Conservation (phyloP, 2,329 filamentous ascomycete species). For the Clarireedia sp. region DNA sequence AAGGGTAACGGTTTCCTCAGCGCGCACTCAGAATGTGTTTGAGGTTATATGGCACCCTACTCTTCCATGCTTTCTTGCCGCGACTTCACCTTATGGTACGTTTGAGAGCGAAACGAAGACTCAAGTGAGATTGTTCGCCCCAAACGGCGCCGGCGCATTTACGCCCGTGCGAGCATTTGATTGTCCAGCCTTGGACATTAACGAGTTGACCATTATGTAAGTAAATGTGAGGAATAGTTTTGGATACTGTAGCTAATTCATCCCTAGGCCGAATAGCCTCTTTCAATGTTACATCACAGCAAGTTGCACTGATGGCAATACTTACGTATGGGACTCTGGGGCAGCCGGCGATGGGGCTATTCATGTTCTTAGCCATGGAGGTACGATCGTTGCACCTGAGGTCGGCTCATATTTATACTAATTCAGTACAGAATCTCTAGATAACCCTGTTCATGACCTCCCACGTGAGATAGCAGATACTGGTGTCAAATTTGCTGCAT, state of each 20-base stretch:
- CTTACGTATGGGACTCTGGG: conserved; percentile 55
- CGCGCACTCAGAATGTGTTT: conserved; percentile 52
- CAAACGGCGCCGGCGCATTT: conserved; percentile 32
- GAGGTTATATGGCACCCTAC: conserved; percentile 57
- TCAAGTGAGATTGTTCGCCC: conserved; percentile 47
- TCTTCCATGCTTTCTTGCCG: conserved; percentile 45
- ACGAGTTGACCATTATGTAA: conserved; percentile 50
- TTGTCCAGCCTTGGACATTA: conserved; percentile 53
- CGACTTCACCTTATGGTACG: conserved; percentile 44
- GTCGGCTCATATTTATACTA: neutral
- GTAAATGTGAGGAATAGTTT: conserved; percentile 4
- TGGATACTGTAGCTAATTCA: conserved; percentile 19
- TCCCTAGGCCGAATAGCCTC: conserved; percentile 41
- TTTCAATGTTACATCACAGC: conserved; percentile 48
- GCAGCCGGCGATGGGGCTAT: conserved; percentile 45
- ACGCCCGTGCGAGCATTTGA: conserved; percentile 47
- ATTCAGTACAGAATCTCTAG: conserved; percentile 22
- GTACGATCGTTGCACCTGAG: conserved; percentile 17
- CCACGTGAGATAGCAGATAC: conserved; percentile 46
- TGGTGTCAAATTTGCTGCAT: conserved; percentile 56
- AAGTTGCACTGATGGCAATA: conserved; percentile 52
- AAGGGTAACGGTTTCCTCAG: conserved; percentile 41
- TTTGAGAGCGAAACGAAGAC: conserved; percentile 41
- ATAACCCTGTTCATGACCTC: conserved; percentile 24
- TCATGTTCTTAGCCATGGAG: conserved; percentile 47